Evolutionary conservation across 495 filamentous ascomycete genomes (phyloP), one percentile per base, ranked within the genome.

Genomic region (Penicillium pancosmium): DNA sequence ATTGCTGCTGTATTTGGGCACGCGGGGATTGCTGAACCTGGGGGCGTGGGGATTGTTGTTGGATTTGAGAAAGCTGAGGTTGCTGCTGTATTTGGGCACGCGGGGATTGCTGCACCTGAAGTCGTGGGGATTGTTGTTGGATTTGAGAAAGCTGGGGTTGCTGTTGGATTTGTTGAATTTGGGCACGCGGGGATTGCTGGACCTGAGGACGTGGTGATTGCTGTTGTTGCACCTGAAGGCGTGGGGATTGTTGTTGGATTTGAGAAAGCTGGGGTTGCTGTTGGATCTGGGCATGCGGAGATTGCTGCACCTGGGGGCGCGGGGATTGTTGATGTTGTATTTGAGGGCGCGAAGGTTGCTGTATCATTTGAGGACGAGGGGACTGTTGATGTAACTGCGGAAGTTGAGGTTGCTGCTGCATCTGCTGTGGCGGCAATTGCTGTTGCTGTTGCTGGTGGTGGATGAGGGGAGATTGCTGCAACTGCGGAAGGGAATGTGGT

Each of bases 381-480:
- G 25, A 27, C 13, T 33, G 50, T 18, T 52, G 50, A 33, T 35
- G 50, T 16, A 34, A 36, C 19, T 40, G 49, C 7, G 31, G 51
- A 19, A 16, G 35, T 27, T 40, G 35, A 51, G 16, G 25, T 5
- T n/a, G 31, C 18, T 51, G 48, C 23, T 50, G 55, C 31, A 46
- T 33, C 13, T 56, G 55, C 48, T 63, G 59, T 13, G 49, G 56
- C 25, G 58, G 64, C 21, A 38, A 61, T 41, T 61, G 67, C 9
- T 59, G 64, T 43, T 57, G 61, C 31, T 61, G 60, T 23, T 64
- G 27, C 27, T 31, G 31, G 9, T 51, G 67, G 19, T 63, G 66
- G 34, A 65, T 61, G 46, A 59, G 58, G 13, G 63, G 53, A 13
- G 57, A 41, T 47, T 68, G 72, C 38, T 68, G 71, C 12, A 54